These are phyloP conservation scores for Bipolaris zeicola DNA, from an alignment of 2,329 filamentous ascomycete species.

Conservation along the genomic window DNA sequence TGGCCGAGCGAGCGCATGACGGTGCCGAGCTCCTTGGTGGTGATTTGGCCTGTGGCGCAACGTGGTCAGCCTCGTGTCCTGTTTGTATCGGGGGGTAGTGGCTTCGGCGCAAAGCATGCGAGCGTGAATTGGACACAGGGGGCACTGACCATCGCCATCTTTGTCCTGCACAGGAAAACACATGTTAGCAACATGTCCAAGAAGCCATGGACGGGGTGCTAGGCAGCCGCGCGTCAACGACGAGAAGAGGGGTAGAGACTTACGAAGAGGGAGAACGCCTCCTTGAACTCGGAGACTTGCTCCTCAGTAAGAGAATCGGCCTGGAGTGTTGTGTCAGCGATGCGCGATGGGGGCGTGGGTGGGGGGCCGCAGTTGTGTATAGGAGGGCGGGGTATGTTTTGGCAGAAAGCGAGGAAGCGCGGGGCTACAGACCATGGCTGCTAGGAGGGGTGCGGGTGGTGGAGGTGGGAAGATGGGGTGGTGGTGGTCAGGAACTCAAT, in stretches of 20 bases:
- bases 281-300: constrained; percentile 99
- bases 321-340: constrained; percentile 57
- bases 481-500: background rate
- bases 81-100: constrained; percentile 5
- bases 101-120: background rate
- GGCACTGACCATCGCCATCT: constrained; percentile 60
- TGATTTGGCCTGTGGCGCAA: constrained; percentile 62
- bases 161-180: constrained; percentile 56
- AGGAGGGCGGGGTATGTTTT: constrained; percentile 46
- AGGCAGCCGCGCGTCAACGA: constrained; percentile 31
- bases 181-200: constrained; percentile 32
- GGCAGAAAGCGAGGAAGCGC: constrained; percentile 24
- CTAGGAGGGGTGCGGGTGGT: constrained; percentile 17
- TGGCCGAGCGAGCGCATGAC: constrained; percentile 69
- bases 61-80: constrained; percentile 30
- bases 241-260: constrained; percentile 53
- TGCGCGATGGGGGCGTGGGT: constrained; percentile 11
- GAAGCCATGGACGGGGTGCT: constrained; percentile 1
- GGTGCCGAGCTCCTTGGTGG: constrained; percentile 66
- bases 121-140: background rate
- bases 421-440: constrained; percentile 48
- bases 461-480: background rate
- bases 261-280: constrained; percentile 99
- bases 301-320: constrained; percentile 99
- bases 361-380: constrained; percentile 33